Conservation (phyloP, 306 rosid genomes). For the Potentilla sterilis region DNA sequence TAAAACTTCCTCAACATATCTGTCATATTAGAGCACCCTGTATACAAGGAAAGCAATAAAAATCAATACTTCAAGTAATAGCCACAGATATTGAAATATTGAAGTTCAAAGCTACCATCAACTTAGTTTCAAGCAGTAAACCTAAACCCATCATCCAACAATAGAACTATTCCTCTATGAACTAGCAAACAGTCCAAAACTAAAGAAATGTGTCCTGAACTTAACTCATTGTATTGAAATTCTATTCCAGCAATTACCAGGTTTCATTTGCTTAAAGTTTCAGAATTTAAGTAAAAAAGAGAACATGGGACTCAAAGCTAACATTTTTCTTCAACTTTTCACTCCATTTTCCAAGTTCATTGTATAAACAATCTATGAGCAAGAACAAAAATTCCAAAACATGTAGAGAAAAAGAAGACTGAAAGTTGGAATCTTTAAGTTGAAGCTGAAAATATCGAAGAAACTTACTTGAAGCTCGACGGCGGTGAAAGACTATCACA, state of each 20-base stretch:
- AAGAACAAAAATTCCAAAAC: neutral
- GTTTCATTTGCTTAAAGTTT: neutral
- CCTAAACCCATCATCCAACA: neutral
- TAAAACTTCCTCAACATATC: slow-evolving; percentile 2
- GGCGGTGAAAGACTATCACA: neutral
- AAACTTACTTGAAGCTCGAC: neutral
- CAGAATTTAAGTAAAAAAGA: neutral
- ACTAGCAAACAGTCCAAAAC: neutral
- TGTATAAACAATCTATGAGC: neutral
- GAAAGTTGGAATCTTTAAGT: too few relatives aligned
- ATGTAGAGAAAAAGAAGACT: too few relatives aligned
- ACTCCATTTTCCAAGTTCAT: neutral
- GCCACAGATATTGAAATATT: neutral
- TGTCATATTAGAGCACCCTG: neutral
- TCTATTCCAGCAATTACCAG: neutral
- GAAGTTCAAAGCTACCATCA: neutral
- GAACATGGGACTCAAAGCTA: neutral
- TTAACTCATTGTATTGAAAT: neutral
- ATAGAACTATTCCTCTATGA: neutral
- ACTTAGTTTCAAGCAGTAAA: neutral
- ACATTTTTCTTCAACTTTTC: neutral
- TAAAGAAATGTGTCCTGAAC: neutral
- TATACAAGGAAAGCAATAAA: neutral
- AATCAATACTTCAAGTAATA: neutral
- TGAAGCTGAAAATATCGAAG: neutral